Conservation (phyloP, 495 filamentous ascomycete species). For the Lepidopterella palustris region DNA sequence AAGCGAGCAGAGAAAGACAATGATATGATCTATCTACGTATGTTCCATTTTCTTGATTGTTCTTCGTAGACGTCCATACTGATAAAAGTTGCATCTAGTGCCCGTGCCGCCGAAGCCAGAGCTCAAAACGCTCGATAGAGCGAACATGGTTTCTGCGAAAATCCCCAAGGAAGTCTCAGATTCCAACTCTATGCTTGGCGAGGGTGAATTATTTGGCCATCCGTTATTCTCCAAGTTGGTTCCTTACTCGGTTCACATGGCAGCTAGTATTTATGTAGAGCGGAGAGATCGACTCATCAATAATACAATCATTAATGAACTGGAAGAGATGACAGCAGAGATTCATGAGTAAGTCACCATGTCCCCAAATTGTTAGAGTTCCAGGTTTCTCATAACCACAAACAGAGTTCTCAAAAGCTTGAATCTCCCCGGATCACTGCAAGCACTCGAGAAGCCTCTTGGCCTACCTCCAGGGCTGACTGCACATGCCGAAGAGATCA, state of each 20-base stretch:
- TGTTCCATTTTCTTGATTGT: not conserved
- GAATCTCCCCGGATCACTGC: constrained; percentile 86
- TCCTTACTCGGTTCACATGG: constrained; percentile 91
- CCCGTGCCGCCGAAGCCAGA: constrained; percentile 84
- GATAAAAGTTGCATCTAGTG: constrained; percentile 35
- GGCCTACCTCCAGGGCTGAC: constrained; percentile 79
- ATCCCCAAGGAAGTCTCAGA: constrained; percentile 78
- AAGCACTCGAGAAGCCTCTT: constrained; percentile 90
- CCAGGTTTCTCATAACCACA: too few relatives aligned
- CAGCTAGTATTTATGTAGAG: constrained; percentile 91
- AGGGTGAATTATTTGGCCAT: constrained; percentile 70
- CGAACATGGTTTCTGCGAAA: constrained; percentile 76
- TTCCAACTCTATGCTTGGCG: constrained; percentile 69
- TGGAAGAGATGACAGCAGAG: constrained; percentile 73
- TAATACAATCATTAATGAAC: constrained; percentile 71
- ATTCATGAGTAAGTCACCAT: constrained; percentile 56
- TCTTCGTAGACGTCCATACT: not conserved
- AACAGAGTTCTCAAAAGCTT: constrained; percentile 56
- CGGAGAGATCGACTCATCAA: constrained; percentile 83
- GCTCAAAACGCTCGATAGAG: constrained; percentile 75
- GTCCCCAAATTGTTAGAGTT: not conserved
- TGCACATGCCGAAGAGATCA: constrained; percentile 88
- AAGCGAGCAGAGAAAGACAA: constrained; percentile 96
- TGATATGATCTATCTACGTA: constrained; percentile 81
- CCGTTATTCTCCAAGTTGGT: constrained; percentile 87